Conservation (phyloP, 805 yeast species). For the Yamadazyma phyllophila region DNA sequence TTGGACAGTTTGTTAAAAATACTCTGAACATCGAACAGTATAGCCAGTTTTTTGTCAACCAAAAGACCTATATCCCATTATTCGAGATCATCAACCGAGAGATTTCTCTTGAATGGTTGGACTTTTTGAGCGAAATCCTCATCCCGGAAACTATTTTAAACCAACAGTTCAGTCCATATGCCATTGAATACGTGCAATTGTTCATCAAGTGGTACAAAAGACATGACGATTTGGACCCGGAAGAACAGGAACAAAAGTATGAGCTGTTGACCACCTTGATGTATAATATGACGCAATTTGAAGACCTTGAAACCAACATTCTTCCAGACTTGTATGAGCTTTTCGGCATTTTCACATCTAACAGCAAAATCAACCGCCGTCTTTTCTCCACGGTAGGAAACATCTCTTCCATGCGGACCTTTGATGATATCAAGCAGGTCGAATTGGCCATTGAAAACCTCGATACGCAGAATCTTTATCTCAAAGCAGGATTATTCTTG, state of each 20-base stretch:
- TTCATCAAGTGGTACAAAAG: constrained; percentile 4
- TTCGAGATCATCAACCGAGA: not conserved
- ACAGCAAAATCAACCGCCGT: constrained; percentile 18
- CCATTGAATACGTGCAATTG: constrained; percentile 4
- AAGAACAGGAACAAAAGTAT: constrained; percentile 14
- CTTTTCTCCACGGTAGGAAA: constrained; percentile 36
- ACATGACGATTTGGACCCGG: constrained; percentile 9
- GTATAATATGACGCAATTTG: constrained; percentile 21
- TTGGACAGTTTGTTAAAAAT: constrained; percentile 32
- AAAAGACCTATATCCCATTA: constrained; percentile 4
- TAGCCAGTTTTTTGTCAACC: constrained; percentile 14
- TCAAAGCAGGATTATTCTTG: constrained; percentile 28
- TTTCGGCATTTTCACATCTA: constrained; percentile 7
- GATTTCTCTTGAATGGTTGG: constrained; percentile 5
- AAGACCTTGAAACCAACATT: constrained; percentile 11
- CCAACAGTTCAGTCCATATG: constrained; percentile 6
- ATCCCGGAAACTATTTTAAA: constrained; percentile 12
- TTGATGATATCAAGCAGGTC: constrained; percentile 19
- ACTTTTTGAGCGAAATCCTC: constrained; percentile 14
- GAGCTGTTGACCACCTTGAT: constrained; percentile 15
- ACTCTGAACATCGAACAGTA: constrained; percentile 19
- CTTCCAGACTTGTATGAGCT: constrained; percentile 10
- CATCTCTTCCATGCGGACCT: constrained; percentile 31
- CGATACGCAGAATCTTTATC: constrained; percentile 19
- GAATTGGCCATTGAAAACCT: constrained; percentile 15